phyloP scores from a whole-genome alignment of 495 filamentous ascomycete species.

The Trichoderma virens region DNA sequence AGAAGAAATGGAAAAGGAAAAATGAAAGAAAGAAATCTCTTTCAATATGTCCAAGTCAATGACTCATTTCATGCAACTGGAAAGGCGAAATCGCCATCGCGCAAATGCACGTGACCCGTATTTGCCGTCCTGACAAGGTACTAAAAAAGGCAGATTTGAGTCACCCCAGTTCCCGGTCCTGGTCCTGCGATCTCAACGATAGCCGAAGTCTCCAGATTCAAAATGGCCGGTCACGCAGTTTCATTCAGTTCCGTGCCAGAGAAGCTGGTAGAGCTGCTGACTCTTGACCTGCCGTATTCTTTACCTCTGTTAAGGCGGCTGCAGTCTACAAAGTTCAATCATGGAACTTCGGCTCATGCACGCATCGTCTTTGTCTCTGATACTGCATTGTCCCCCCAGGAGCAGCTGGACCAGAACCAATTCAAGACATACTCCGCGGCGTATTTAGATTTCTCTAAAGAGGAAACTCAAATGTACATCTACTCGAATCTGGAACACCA shows the following conservation, averaged over 20 bases:
- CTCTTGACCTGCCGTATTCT: background rate
- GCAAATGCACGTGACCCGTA: no score
- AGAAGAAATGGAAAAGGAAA: no score
- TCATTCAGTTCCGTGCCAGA: background rate
- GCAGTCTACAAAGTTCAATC: background rate
- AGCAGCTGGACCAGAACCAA: background rate
- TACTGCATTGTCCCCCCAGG: background rate
- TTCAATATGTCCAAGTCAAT: no score
- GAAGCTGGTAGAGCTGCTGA: background rate
- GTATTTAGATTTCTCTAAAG: background rate
- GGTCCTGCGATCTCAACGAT: no score
- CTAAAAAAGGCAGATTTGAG: no score
- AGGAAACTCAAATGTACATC: background rate
- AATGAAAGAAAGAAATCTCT: no score
- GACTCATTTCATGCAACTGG: no score
- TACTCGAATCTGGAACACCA: background rate
- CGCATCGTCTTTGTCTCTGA: background rate
- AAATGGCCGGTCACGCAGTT: background rate
- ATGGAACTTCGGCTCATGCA: background rate
- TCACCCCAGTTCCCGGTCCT: no score
- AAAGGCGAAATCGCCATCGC: no score
- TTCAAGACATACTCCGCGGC: background rate
- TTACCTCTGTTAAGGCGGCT: background rate
- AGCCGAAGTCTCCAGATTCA: background rate
- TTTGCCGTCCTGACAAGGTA: no score